phyloP scores from a whole-genome alignment of 129 eudicot genomes.

The Arctium minus region DNA sequence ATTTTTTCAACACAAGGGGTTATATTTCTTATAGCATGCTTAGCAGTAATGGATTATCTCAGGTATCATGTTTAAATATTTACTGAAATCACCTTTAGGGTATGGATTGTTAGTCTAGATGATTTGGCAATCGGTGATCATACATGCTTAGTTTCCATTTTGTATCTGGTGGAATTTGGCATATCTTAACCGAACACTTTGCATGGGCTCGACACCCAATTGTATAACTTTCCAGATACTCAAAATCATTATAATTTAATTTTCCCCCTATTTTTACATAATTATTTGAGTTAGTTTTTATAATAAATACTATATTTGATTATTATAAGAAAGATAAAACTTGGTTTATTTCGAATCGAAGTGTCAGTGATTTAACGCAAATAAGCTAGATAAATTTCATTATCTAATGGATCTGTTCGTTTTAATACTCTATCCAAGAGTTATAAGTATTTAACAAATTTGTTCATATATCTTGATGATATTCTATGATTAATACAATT shows the following conservation, averaged over 20 bases:
- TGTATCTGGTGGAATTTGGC: slow-evolving; percentile 6
- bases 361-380: not conserved
- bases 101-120: not conserved
- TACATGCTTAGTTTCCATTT: not conserved
- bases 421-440: not conserved
- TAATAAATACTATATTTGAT: too few relatives aligned
- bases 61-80: not conserved
- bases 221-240: not conserved
- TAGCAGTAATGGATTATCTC: not conserved
- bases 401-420: not conserved
- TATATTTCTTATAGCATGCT: not conserved
- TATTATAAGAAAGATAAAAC: too few relatives aligned
- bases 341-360: too few relatives aligned
- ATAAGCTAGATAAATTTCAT: not conserved
- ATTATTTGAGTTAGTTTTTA: not conserved
- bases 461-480: not conserved
- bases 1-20: not conserved
- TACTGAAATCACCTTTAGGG: not conserved
- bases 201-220: not conserved
- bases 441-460: not conserved
- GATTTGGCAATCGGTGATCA: not conserved
- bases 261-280: not conserved
- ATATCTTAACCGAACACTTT: slow-evolving; percentile 12
- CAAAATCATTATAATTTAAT: too few relatives aligned
- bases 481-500: not conserved